phyloP scores from a whole-genome alignment of 2,329 filamentous ascomycete species.

The Diplodia corticola region DNA sequence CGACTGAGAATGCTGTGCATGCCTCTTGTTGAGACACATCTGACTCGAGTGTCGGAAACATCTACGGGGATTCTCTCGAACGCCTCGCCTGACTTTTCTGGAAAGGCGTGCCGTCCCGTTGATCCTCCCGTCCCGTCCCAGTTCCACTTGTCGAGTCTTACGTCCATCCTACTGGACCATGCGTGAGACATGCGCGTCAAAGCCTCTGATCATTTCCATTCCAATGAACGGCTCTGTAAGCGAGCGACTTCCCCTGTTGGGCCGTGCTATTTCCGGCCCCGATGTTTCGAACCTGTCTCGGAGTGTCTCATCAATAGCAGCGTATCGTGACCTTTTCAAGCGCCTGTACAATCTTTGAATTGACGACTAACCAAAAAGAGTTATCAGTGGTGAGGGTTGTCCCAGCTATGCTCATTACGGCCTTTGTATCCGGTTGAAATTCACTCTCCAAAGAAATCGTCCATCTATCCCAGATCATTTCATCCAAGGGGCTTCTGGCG shows the following conservation, averaged over 20 bases:
- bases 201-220: not conserved
- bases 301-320: not conserved
- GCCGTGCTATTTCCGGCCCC: not conserved
- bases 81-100: not conserved
- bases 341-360: slow-evolving; percentile 7
- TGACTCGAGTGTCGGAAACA: not conserved
- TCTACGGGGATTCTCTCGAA: not conserved
- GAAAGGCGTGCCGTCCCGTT: not conserved
- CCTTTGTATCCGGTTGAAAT: not conserved
- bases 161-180: not conserved
- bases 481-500: not conserved
- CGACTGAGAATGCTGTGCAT: not conserved
- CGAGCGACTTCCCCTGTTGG: not conserved
- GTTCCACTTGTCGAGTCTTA: not conserved
- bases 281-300: not conserved
- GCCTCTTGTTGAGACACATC: not conserved
- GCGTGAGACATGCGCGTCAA: not conserved
- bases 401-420: not conserved
- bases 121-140: not conserved
- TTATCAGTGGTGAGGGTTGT: not conserved
- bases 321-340: not conserved
- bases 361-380: not conserved
- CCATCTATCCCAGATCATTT: not conserved
- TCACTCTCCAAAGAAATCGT: not conserved
- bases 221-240: not conserved